phyloP scores from a whole-genome alignment of 2,329 filamentous ascomycete species.

The Trichocomaceae sp. region DNA sequence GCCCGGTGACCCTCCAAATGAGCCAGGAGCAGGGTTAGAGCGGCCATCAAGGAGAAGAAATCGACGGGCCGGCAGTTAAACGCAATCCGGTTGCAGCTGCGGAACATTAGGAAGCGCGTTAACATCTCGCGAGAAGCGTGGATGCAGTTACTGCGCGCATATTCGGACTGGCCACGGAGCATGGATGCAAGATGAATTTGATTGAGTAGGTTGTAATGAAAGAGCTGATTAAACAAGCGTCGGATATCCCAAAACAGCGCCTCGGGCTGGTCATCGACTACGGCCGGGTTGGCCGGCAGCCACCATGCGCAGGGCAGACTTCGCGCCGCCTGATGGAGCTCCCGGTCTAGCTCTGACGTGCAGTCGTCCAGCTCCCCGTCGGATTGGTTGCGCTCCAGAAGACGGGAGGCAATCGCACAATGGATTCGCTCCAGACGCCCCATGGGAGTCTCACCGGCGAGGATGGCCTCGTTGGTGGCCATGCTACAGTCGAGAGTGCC shows the following conservation, averaged over 20 bases:
- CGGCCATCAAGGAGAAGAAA: slow-evolving; percentile 4
- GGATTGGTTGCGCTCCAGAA: slow-evolving; percentile 43
- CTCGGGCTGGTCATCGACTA: neutral
- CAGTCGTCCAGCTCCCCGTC: neutral
- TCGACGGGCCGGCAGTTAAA: slow-evolving; percentile 4
- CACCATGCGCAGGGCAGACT: slow-evolving; percentile 1
- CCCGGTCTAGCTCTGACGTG: neutral
- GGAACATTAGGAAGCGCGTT: slow-evolving; percentile 1
- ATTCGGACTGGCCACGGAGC: neutral
- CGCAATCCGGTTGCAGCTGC: neutral
- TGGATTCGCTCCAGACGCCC: slow-evolving; percentile 45
- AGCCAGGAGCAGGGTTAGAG: slow-evolving; percentile 1
- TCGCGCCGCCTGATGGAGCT: neutral
- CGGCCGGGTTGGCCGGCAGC: neutral
- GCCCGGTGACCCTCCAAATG: slow-evolving; percentile 1
- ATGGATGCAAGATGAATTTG: slow-evolving; percentile 6
- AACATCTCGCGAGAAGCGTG: slow-evolving; percentile 2
- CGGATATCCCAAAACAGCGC: neutral
- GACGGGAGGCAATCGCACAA: slow-evolving; percentile 37
- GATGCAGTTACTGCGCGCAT: neutral
- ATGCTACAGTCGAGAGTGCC: slow-evolving; percentile 29
- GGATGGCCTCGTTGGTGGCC: slow-evolving; percentile 42
- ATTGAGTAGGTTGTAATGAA: slow-evolving; percentile 5
- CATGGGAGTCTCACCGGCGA: slow-evolving; percentile 28
- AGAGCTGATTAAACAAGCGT: neutral